phyloP scores from a whole-genome alignment of 1,139 yeast genomes.

The Hanseniaspora gamundiae region DNA sequence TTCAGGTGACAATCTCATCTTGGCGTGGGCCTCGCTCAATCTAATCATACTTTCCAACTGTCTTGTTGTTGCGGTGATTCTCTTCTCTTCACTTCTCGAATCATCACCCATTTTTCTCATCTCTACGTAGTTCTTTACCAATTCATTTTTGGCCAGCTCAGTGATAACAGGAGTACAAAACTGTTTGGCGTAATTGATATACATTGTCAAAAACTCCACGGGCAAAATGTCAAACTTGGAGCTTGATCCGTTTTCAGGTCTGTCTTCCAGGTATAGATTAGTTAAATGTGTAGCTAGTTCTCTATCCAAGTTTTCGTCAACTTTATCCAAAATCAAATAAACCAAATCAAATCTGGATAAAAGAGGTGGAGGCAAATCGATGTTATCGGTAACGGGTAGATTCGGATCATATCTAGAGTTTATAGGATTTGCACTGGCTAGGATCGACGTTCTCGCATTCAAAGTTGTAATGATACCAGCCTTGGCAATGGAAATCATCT shows the following conservation, averaged over 20 bases:
- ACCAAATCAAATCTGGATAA: constrained; percentile 91
- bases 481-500: constrained; percentile 92
- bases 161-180: constrained; percentile 67
- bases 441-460: constrained; percentile 88
- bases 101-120: constrained; percentile 95
- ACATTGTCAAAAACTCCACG: constrained; percentile 73
- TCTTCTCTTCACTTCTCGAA: constrained; percentile 68
- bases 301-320: constrained; percentile 75
- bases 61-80: constrained; percentile 96
- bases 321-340: constrained; percentile 81
- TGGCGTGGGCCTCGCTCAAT: constrained; percentile 92
- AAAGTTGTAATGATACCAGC: constrained; percentile 96
- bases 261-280: constrained; percentile 81
- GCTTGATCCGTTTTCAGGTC: constrained; percentile 56
- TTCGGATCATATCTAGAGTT: constrained; percentile 90
- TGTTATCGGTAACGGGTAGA: constrained; percentile 86
- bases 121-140: constrained; percentile 82
- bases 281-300: constrained; percentile 85
- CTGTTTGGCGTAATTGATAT: constrained; percentile 87
- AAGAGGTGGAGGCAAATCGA: constrained; percentile 92
- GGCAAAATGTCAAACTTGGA: constrained; percentile 52
- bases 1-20: constrained; percentile 64
- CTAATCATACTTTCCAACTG: constrained; percentile 95
- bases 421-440: constrained; percentile 97
- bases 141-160: constrained; percentile 68